Base-by-base conservation (phyloP, 768 basidiomycete genomes). In the Boletus tylopilopsis region DNA sequence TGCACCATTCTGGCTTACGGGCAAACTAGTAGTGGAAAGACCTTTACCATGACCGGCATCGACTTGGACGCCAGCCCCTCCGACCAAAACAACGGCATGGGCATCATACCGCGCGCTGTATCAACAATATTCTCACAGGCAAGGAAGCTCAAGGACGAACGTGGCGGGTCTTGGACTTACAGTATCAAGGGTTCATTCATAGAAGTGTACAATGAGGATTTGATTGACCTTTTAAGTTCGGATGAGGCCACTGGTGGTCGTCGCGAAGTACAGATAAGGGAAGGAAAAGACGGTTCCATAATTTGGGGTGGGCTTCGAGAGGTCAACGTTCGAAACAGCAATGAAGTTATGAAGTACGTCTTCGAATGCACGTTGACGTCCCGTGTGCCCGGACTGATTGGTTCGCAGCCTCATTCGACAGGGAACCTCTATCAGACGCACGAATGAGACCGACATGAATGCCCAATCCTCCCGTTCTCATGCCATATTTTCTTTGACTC, bases 381-480 rank as follows among this genome's bases (percentile, higher is more conserved):
- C 42, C 38, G 19, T 51, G 27, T 45, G 45, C 51, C 53, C 47
- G 64, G 52, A 58, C 57, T 57, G 56, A 63, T 53, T 32, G 50
- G 45, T 60, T 53, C n/a, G 29, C 66, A 93, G 90, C 64, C 80
- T 94, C 47, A 82, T 99, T 48, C 85, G 87, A 54, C 84, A 90
- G 57, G 96, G 96, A 18, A 87, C 93, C 8, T 80, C 90, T 15
- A 87, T 95, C 36, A 80, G 96, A 25, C 84, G 94, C 47, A 98
- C 96, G 10, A 94, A 95, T 55, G 91, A 94, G 68, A 99, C 96
- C 27, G 91, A 93, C 64, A 97, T 98, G 95, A 99, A 99, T 67
- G 92, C 95, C 22, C 93, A 96, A 67, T 94, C 90, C 2, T 97
- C 95, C 34, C 87, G 96, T 50, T 96, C 93, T 24, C 96, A 99